Evolutionary conservation across 1,139 yeast genomes (phyloP), one percentile per base, ranked within the genome.

Genomic region (Yamadazyma taylorii): DNA sequence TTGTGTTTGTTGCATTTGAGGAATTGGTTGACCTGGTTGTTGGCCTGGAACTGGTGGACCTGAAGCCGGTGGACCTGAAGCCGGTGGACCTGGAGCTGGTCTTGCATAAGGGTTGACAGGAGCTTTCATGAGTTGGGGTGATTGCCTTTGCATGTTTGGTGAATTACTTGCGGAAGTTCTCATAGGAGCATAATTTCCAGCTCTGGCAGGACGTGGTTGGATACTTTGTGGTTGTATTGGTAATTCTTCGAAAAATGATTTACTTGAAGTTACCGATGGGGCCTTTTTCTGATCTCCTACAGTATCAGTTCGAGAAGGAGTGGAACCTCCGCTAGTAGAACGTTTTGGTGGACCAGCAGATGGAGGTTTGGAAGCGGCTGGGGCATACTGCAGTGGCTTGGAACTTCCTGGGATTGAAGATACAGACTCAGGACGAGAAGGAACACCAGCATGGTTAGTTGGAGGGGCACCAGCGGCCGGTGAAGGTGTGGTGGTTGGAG

Each of bases 221-320:
- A 46, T 45, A 31, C 48, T 49, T 4, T 67, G 66, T 34, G 57
- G 45, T 3, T 53, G 43, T 21, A 65, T 56, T 2, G 75, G 85
- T 30, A 77, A 58, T 39, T 79, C 85, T 43, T 76, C 82, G 51
- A 76, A 79, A 49, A 79, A 79, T 3, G 74, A 61, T 38, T 72
- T 70, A n/a, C 21, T 26, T 39, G 34, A 12, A 19, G 32, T n/a
- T 17, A 11, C 9, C 12, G 13, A 9, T 11, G 13, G 17, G 12
- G n/a, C 21, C 8, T 14, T 24, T 17, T 19, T 12, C 23, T 13
- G 33, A n/a, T 39, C 23, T 14, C 29, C 15, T 5, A 46, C 17
- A 7, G 43, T 32, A 9, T 34, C 27, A 12, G 49, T 39, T 34
- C 46, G 42, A 16, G 47, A 33, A 26, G 45, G 50, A 11, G 55